Conservation (phyloP, 257 asterid genomes). For the Solanum corneliomulleri region DNA sequence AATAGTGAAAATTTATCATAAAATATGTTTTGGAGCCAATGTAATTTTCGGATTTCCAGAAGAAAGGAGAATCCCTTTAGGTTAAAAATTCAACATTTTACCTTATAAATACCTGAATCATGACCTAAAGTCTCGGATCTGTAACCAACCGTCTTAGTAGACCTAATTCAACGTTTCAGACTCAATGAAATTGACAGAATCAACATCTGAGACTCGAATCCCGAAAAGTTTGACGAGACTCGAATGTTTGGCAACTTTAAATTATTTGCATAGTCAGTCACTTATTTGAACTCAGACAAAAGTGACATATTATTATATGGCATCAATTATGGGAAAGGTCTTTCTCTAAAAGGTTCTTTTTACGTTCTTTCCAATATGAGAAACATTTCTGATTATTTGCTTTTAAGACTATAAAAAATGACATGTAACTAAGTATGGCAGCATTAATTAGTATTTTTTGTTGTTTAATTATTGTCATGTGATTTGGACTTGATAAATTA, state of each 20-base stretch:
- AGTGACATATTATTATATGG: neutral
- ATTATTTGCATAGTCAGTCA: neutral
- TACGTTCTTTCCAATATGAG: neutral
- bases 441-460: neutral
- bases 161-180: neutral
- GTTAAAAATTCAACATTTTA: too few species aligned
- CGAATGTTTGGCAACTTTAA: neutral
- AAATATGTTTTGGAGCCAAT: neutral
- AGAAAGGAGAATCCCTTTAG: neutral
- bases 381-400: neutral
- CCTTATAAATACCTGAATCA: too few species aligned
- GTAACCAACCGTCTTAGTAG: neutral
- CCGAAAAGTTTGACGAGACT: neutral
- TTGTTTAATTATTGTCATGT: neutral
- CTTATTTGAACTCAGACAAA: neutral
- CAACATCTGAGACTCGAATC: neutral
- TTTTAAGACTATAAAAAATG: neutral
- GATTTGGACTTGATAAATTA: neutral
- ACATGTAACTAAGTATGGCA: neutral
- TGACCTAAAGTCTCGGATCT: neutral
- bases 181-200: neutral
- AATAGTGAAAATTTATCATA: neutral
- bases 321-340: neutral
- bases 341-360: neutral
- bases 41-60: neutral